A percentile compares a stretch with the other conserved stretches of the same genome.
Evolutionary conservation across 768 basidiomycete genomes (phyloP).

Genomic region (Termitomyces sp.): DNA sequence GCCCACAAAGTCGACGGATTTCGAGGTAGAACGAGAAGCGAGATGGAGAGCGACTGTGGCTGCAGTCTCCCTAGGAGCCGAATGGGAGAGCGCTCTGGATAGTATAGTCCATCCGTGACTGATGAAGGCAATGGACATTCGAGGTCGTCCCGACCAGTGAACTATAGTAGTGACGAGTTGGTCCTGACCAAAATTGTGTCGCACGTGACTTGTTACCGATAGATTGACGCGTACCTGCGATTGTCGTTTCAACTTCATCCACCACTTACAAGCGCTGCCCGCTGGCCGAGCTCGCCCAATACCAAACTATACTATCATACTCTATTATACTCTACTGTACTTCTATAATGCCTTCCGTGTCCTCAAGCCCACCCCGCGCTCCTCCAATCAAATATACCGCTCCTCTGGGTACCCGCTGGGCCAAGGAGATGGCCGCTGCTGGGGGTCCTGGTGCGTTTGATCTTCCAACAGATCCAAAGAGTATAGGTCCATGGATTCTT

Average conservation of each 20-base stretch:
- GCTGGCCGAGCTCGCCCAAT: constrained; percentile 43
- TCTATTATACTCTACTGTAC: constrained; percentile 24
- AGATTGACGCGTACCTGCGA: neutral
- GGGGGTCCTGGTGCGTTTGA: constrained; percentile 73
- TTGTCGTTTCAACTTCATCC: constrained; percentile 3
- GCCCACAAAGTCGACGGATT: constrained; percentile 1
- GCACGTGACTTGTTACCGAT: constrained; percentile 10
- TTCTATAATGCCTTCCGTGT: constrained; percentile 33
- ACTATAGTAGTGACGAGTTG: neutral
- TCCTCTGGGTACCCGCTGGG: constrained; percentile 80
- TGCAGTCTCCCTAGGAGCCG: constrained; percentile 13
- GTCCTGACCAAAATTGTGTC: constrained; percentile 8
- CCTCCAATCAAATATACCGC: constrained; percentile 72
- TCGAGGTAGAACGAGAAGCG: constrained; percentile 9
- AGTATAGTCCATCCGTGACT: constrained; percentile 19
- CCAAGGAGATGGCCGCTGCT: constrained; percentile 83
- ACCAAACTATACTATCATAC: constrained; percentile 33
- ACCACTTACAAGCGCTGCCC: constrained; percentile 28
- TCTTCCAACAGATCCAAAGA: constrained; percentile 79
- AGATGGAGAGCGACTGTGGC: constrained; percentile 8
- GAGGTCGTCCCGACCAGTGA: constrained; percentile 2
- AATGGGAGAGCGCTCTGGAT: constrained; percentile 12
- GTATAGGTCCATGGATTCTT: constrained; percentile 89
- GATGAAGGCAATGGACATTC: constrained; percentile 35
- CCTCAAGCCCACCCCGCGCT: constrained; percentile 63